Conservation (phyloP, 2,329 filamentous ascomycete genomes). For the Neocucurbitaria cava region DNA sequence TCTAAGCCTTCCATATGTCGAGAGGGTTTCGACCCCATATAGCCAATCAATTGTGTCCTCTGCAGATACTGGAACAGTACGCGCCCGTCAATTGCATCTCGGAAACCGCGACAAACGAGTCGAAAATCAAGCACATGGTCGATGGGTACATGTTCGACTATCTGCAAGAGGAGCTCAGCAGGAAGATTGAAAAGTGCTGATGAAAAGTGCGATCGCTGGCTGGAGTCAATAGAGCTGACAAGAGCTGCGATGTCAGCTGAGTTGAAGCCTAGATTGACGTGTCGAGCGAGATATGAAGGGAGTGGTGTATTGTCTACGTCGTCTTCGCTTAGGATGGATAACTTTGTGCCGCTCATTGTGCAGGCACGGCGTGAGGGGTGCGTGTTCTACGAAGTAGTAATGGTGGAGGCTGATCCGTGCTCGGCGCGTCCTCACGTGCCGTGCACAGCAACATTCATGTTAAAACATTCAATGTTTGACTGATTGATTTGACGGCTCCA, state of each 20-base stretch:
- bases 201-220: constrained; percentile 20
- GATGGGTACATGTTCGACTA: constrained; percentile 37
- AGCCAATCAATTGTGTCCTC: constrained; percentile 31
- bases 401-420: too few relatives aligned
- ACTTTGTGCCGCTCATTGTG: background rate
- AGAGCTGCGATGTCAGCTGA: constrained; percentile 35
- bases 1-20: constrained; percentile 6
- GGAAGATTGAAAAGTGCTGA: constrained; percentile 23
- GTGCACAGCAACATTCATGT: too few relatives aligned
- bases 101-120: constrained; percentile 38
- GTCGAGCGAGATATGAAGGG: constrained; percentile 29
- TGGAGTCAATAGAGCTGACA: constrained; percentile 37
- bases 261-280: constrained; percentile 34
- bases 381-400: too few relatives aligned
- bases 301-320: constrained; percentile 9
- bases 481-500: too few relatives aligned
- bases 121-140: constrained; percentile 38
- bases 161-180: constrained; percentile 36
- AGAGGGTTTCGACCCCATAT: constrained; percentile 14
- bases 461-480: too few relatives aligned
- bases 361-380: background rate
- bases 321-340: background rate
- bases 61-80: constrained; percentile 32
- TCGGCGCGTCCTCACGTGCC: background rate
- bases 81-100: constrained; percentile 40